These are phyloP conservation scores for Neodidymelliopsis sp. DNA, from an alignment of 2,329 filamentous ascomycete genomes.

Conservation along the genomic window DNA sequence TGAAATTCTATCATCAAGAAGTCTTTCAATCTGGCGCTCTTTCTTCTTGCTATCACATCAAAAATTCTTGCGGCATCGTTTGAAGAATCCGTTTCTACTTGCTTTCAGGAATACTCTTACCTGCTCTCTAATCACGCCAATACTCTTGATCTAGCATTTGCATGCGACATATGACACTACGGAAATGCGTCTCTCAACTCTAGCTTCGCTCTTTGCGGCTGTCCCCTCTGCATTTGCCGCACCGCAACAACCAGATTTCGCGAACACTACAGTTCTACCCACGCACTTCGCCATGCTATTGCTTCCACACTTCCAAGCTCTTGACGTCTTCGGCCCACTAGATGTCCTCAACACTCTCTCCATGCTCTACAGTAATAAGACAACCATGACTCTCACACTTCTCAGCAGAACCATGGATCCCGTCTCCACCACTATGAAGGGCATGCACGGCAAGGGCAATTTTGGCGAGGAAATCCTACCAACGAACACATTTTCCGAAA, in stretches of 20 bases:
- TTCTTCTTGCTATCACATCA: background rate
- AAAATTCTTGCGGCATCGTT: background rate
- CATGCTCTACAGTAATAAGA: conserved; percentile 31
- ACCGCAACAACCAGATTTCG: conserved; percentile 23
- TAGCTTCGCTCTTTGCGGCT: conserved; percentile 19
- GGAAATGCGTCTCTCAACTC: conserved; percentile 19
- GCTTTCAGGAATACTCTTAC: background rate
- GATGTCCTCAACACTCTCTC: conserved; percentile 52
- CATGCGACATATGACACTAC: background rate
- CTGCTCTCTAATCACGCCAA: background rate
- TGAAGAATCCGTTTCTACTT: background rate
- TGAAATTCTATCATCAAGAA: background rate
- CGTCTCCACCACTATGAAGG: conserved; percentile 34
- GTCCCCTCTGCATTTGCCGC: conserved; percentile 16
- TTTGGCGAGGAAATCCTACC: conserved; percentile 54
- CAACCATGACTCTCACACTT: conserved; percentile 35
- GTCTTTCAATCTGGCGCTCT: background rate
- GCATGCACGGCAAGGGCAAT: conserved; percentile 18
- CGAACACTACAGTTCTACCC: conserved; percentile 33
- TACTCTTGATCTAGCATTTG: background rate
- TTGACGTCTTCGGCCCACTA: conserved; percentile 54
- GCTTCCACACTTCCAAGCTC: conserved; percentile 37
- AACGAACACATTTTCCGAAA: conserved; percentile 61
- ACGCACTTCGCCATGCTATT: conserved; percentile 35
- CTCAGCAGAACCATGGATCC: conserved; percentile 39